These are phyloP conservation scores for Entonaema liquescens DNA, from an alignment of 495 filamentous ascomycete genomes.

Conservation along the genomic window DNA sequence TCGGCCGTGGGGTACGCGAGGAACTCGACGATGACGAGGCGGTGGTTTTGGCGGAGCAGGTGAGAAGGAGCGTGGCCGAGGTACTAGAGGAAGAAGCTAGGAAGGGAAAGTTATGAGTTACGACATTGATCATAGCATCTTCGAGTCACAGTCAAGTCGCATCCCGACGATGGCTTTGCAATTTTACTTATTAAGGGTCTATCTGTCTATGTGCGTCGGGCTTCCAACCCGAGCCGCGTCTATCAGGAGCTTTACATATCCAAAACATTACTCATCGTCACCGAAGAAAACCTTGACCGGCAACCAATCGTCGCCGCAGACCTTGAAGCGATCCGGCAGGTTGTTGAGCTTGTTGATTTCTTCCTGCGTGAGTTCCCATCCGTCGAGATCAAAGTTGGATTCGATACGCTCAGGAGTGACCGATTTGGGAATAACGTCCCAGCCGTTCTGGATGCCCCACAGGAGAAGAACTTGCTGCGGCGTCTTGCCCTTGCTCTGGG, in stretches of 20 bases:
- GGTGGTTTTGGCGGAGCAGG: conserved; percentile 64
- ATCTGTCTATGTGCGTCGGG: conserved; percentile 37
- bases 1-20: conserved; percentile 81
- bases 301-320: conserved; percentile 74
- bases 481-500: conserved; percentile 72
- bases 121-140: neutral
- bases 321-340: conserved; percentile 76
- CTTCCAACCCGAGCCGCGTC: conserved; percentile 3
- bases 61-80: conserved; percentile 68
- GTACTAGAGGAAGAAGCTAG: conserved; percentile 61
- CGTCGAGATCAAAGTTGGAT: conserved; percentile 71
- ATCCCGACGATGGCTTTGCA: neutral
- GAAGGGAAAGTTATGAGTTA: conserved; percentile 43
- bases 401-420: conserved; percentile 70
- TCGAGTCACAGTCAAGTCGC: neutral
- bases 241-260: neutral
- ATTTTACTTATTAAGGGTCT: conserved; percentile 32
- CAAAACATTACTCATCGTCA: conserved; percentile 70
- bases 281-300: conserved; percentile 87
- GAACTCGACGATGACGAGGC: conserved; percentile 90
- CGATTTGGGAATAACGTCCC: conserved; percentile 77
- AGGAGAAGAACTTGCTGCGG: conserved; percentile 71
- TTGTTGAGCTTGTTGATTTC: conserved; percentile 70
- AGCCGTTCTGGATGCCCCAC: conserved; percentile 76
- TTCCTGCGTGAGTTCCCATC: conserved; percentile 70